These are phyloP conservation scores for Syzygium aqueum DNA, from an alignment of 345 rosid genomes.

Conservation along the genomic window DNA sequence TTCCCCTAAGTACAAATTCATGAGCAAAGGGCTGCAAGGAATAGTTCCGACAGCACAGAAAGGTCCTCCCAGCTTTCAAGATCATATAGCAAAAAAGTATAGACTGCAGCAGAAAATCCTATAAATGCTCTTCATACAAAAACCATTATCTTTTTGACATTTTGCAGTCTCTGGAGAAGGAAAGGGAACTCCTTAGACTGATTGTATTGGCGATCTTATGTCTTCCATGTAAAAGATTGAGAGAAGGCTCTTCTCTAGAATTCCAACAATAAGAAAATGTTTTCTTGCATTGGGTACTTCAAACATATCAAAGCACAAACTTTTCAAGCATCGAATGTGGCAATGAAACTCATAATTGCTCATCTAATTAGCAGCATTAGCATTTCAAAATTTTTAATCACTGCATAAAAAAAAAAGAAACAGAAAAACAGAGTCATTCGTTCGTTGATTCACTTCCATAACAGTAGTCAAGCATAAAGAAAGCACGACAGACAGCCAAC, in stretches of 20 bases:
- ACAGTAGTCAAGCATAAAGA: background rate
- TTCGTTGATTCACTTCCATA: background rate
- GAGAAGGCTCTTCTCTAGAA: background rate
- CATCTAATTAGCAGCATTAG: background rate
- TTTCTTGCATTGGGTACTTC: background rate
- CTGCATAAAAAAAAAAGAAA: background rate
- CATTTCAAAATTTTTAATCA: background rate
- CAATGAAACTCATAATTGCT: background rate
- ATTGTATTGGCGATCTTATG: background rate
- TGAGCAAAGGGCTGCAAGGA: background rate
- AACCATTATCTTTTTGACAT: background rate
- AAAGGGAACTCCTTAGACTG: background rate
- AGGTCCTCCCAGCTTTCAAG: background rate
- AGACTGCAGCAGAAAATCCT: background rate
- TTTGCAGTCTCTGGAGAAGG: background rate
- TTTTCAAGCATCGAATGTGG: background rate
- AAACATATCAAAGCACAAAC: background rate
- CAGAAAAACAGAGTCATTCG: background rate
- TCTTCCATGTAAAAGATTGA: background rate
- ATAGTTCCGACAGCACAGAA: background rate
- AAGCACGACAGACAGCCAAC: background rate
- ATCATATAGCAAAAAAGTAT: background rate
- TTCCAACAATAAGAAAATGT: background rate
- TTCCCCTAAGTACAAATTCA: background rate
- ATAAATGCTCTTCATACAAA: background rate